Base-by-base conservation (phyloP, 2,329 filamentous ascomycete species). In the Furcasterigmium furcatum region DNA sequence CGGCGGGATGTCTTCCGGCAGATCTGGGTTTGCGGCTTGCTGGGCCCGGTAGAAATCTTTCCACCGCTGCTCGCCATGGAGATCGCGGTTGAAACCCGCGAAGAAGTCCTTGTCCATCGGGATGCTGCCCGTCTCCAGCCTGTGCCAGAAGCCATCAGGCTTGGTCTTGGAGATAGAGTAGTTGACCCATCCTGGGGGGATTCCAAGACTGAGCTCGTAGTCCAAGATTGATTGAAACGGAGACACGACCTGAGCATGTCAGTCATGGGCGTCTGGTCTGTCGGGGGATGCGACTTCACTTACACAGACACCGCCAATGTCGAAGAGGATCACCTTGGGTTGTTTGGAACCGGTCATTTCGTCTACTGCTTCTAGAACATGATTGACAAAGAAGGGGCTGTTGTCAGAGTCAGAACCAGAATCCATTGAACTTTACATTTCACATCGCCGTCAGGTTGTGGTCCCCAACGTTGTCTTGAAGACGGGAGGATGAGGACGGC, bases 231-330 rank as follows among this genome's bases (percentile, higher is more conserved):
- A 84, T 70, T 95, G 90, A 59, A 99, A 91, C 9, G 94, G 94
- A 1, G 91, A 96, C 20, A 87, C 74, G 45, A 96, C 90, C 91
- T 95, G 53, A 14, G 21, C 10, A 7, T 7, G n/a, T 36, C n/a
- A 36, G 34, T n/a, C 34, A 20, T 25, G 9, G 8, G 13, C n/a
- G 24, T 18, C 9, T 34, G 4, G 9, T 9, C n/a, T 14, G 12
- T 4, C 16, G 34, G 5, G 16, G 18, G 34, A 18, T 42, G n/a
- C 25, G 29, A 36, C 6, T n/a, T 38, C 36, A 83, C 89, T 76
- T 85, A 96, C 92, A 76, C 90, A 95, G 56, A 99, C 94, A 51
- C 94, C 94, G 32, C 94, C 94, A 55, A 99, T 94, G 67, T 99
- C 94, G 65, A 97, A 97, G 19, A 99, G 74, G 25, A 95, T 71